phyloP scores from a whole-genome alignment of 306 rosid genomes.

The Inga laurina region DNA sequence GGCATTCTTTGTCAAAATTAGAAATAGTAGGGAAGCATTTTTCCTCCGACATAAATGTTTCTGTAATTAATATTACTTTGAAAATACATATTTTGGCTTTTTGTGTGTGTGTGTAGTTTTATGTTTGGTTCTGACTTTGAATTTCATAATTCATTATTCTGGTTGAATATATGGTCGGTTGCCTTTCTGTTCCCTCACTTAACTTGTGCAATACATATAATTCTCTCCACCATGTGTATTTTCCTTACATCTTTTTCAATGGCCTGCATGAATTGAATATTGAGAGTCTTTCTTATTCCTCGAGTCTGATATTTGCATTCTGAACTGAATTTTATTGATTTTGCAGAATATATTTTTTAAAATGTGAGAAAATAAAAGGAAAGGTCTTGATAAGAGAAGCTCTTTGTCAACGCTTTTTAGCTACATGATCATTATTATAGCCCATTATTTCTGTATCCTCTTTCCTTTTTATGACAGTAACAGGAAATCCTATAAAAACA shows the following conservation, averaged over 20 bases:
- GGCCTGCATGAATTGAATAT: not conserved
- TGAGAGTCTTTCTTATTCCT: not conserved
- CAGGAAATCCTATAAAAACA: constrained; percentile 2
- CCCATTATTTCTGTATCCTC: constrained; percentile 19
- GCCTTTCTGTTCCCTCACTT: constrained; percentile 3
- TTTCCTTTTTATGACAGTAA: not conserved
- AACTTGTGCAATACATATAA: not conserved
- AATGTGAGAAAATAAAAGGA: not conserved
- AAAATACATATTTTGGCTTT: not conserved
- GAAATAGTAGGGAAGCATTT: not conserved
- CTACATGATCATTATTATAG: constrained; percentile 14
- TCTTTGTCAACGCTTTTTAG: not conserved
- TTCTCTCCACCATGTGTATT: not conserved
- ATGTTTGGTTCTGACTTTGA: not conserved
- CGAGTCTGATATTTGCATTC: not conserved
- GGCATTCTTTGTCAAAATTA: not conserved
- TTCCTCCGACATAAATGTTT: not conserved
- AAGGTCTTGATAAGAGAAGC: not conserved
- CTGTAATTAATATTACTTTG: not conserved
- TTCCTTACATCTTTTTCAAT: not conserved
- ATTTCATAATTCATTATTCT: not conserved
- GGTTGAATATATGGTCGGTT: not conserved
- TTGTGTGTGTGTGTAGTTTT: not conserved
- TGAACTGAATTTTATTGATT: not conserved
- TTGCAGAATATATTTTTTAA: not conserved